Evolutionary conservation across 1,284 basidiomycete genomes (phyloP).

Genomic region (Leccinum variabile): DNA sequence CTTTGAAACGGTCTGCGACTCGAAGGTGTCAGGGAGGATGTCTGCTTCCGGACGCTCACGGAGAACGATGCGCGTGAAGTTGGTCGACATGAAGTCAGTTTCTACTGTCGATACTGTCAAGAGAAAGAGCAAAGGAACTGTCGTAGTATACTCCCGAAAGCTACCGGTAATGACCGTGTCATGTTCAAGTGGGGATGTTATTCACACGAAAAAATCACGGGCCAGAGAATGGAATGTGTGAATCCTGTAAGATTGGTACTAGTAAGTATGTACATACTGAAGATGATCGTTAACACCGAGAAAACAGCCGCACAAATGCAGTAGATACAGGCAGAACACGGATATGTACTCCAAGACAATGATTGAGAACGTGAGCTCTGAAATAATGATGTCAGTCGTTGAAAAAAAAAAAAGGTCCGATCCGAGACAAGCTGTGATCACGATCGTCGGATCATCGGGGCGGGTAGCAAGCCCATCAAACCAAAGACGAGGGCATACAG

Average conservation of each 20-base stretch:
- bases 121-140: background rate
- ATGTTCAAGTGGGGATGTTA: background rate
- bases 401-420: background rate
- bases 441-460: slow-evolving; percentile 50
- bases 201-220: background rate
- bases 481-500: slow-evolving; percentile 70
- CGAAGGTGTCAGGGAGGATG: slow-evolving; percentile 72
- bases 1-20: slow-evolving; percentile 54
- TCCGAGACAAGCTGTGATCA: slow-evolving; percentile 12
- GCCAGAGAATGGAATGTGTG: background rate
- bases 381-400: background rate
- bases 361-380: slow-evolving; percentile 2
- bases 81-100: slow-evolving; percentile 24
- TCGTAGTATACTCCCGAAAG: background rate
- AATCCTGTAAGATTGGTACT: background rate
- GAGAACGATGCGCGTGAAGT: slow-evolving; percentile 71
- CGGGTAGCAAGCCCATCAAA: slow-evolving; percentile 65
- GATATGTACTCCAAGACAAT: slow-evolving; percentile 13
- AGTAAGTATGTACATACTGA: background rate
- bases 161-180: background rate
- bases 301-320: slow-evolving; percentile 15
- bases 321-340: slow-evolving; percentile 21
- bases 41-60: slow-evolving; percentile 67
- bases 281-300: slow-evolving; percentile 4
- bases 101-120: background rate